Base-by-base conservation (phyloP, 805 yeast species). In the Saccharomyces mikatae region DNA sequence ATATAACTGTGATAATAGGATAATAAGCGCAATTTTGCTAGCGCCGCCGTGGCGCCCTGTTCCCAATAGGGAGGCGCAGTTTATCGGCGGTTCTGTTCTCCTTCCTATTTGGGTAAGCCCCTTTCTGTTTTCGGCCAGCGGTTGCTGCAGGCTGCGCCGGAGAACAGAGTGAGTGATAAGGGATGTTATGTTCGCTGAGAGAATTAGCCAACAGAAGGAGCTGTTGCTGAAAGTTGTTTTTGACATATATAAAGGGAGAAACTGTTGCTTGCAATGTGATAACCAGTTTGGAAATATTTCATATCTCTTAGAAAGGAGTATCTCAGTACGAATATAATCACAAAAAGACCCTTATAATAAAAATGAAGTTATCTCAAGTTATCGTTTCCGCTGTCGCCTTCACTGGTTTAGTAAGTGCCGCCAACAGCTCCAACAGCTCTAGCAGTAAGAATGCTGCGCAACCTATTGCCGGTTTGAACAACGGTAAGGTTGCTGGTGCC, bases 281-380 rank as follows among this genome's bases (percentile, higher is more conserved):
- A n/a, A n/a, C n/a, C n/a, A n/a, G n/a, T n/a, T n/a, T n/a, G n/a
- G n/a, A n/a, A n/a, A n/a, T n/a, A n/a, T n/a, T n/a, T n/a, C n/a
- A n/a, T n/a, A n/a, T n/a, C n/a, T n/a, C n/a, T n/a, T n/a, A n/a
- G n/a, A n/a, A n/a, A n/a, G n/a, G n/a, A n/a, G n/a, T n/a, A n/a
- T n/a, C n/a, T n/a, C 13, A 10, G 14, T 31, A 31, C 17, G 14
- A 13, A 31, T 31, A 31, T 14, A 51, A 8, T 31, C 41, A 47
- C 3, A 36, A 17, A 36, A 36, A 36, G 13, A 36, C 6, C 13
- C 17, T 17, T n/a, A 36, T 17, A 36, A 8, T 14, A 17, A 41
- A 24, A 52, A 65, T 65, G 68, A 64, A 65, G 58, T 58, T 64
- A 54, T 57, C 66, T 41, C 52, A 59, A 51, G 54, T 61, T 51